phyloP scores from a whole-genome alignment of 1,284 basidiomycete genomes.

The Ustilago curta region DNA sequence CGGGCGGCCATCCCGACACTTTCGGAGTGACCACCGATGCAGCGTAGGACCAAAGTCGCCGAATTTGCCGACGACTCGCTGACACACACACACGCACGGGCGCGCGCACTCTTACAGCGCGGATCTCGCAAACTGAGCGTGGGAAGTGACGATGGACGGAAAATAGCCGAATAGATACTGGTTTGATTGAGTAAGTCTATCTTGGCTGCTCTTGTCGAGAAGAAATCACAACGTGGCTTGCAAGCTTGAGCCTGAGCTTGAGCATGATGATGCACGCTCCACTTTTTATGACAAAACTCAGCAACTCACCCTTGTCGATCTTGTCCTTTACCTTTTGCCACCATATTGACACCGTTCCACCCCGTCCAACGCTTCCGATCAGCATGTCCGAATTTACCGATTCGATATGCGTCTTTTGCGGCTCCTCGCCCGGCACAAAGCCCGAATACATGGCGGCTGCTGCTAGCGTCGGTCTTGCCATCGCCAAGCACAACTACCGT shows the following conservation, averaged over 20 bases:
- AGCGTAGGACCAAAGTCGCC: slow-evolving; percentile 19
- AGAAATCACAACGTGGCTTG: slow-evolving; percentile 2
- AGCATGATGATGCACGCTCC: background rate
- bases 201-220: background rate
- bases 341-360: background rate
- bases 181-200: slow-evolving; percentile 15
- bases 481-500: slow-evolving; percentile 76
- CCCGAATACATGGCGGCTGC: slow-evolving; percentile 58
- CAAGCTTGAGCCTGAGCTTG: background rate
- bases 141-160: background rate
- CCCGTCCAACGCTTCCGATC: background rate
- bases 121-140: no score
- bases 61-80: slow-evolving; percentile 16
- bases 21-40: slow-evolving; percentile 5
- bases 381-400: slow-evolving; percentile 40
- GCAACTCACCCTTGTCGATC: background rate
- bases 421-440: slow-evolving; percentile 61
- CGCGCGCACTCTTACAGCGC: background rate
- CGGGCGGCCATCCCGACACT: slow-evolving; percentile 7
- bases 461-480: slow-evolving; percentile 79
- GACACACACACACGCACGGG: no score
- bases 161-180: background rate
- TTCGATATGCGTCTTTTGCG: slow-evolving; percentile 69
- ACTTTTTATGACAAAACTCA: background rate
- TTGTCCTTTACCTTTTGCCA: background rate